Evolutionary conservation across 2,329 filamentous ascomycete species (phyloP), one percentile per base, ranked within the genome.

Genomic region (Cucurbitaria berberidis): DNA sequence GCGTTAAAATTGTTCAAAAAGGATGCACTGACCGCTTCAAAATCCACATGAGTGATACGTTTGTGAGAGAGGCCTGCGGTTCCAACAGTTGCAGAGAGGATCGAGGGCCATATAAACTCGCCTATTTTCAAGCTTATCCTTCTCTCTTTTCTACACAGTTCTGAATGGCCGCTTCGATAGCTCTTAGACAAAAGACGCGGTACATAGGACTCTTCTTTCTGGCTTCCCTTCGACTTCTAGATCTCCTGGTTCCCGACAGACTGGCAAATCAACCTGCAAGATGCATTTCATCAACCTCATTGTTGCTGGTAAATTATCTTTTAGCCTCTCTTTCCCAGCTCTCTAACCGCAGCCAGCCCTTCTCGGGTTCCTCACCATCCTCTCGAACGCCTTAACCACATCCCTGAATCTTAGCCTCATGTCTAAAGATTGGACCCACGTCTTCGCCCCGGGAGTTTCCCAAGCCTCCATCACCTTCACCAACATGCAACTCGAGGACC

Each of bases 351-450:
- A 10, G 10, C 9, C 29, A 30, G 29, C 3, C 29, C 11, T 30
- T 13, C 29, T 30, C 5, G 11, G 29, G 7, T 13, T 30, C 9
- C 9, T 30, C 7, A 13, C 29, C 29, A 30, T 13, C 9, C 29
- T 30, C 3, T 30, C 29, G 29, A 21, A 7, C 30, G 46, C 39
- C 16, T 32, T 38, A 15, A 38, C 46, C 1, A 13, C 18, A 10
- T 43, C 30, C 24, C 29, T 16, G 13, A 35, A 43, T 18, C 1
- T 21, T 24, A 18, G 10, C 34, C 19, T 19, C 3, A 34, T 49
- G 39, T 43, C 46, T 21, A 49, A 49, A 18, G 46, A 49, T 29
- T 49, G 39, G 46, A 35, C 13, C 18, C 38, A 21, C 29, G 46
- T 43, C 3, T 36, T 49, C 29, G 11, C 46, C 27, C 6, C 22